phyloP scores from a whole-genome alignment of 108 stramenopile species.

The Nannochloropsis salina region DNA sequence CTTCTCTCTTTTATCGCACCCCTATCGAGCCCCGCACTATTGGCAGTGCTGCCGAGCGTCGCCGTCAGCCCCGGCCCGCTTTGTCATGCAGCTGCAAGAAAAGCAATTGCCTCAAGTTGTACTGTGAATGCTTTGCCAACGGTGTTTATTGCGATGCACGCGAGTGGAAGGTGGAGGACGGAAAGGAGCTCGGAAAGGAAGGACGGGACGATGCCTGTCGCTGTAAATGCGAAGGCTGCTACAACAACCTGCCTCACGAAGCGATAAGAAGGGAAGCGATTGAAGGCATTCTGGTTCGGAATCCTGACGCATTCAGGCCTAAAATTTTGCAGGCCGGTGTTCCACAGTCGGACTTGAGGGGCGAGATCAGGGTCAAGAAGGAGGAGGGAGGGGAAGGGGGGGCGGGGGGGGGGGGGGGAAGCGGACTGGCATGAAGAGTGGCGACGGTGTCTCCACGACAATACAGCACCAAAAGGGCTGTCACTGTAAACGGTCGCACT shows the following conservation, averaged over 20 bases:
- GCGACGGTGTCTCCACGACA: neutral
- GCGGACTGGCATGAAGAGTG: too few relatives aligned
- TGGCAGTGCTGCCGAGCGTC: neutral
- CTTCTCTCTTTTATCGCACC: neutral
- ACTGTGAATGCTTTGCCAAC: neutral
- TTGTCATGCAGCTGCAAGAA: constrained; percentile 14
- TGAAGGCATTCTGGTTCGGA: neutral
- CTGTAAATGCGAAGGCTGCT: constrained; percentile 11
- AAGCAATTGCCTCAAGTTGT: constrained; percentile 8
- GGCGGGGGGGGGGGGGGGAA: neutral
- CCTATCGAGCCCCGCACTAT: neutral
- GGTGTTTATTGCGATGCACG: neutral
- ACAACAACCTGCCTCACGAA: neutral
- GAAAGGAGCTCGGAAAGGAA: neutral
- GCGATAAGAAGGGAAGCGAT: neutral
- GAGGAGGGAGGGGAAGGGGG: neutral
- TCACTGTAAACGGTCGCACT: constrained; percentile 13
- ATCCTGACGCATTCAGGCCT: neutral
- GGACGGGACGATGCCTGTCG: neutral
- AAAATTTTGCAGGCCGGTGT: neutral
- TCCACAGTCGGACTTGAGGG: neutral
- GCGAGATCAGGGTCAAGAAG: neutral
- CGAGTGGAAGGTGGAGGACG: neutral
- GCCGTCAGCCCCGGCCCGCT: neutral
- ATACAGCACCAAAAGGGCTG: neutral